Conservation (phyloP, 2,329 filamentous ascomycete species). For the Penicillium sp. region DNA sequence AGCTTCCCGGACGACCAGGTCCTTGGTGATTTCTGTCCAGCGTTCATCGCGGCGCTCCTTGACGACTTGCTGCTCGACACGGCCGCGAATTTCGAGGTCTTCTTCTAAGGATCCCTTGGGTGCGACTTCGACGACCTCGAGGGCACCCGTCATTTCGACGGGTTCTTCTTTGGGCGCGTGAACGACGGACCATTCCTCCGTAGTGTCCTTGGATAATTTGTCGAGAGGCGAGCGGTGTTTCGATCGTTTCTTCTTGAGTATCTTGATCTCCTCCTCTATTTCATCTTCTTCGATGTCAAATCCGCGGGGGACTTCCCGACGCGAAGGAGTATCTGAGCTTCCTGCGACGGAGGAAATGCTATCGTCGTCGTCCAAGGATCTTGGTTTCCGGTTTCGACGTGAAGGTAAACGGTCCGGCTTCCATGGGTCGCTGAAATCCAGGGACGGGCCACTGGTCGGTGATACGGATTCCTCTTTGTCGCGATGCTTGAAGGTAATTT, state of each 20-base stretch:
- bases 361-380: slow-evolving; percentile 8
- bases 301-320: slow-evolving; percentile 5
- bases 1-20: slow-evolving; percentile 82
- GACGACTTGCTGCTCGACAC: slow-evolving; percentile 49
- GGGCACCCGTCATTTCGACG: slow-evolving; percentile 23
- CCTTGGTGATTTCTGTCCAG: slow-evolving; percentile 98
- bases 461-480: slow-evolving; percentile 44
- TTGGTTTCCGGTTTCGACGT: slow-evolving; percentile 6
- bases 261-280: slow-evolving; percentile 20
- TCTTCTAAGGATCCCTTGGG: slow-evolving; percentile 55
- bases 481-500: slow-evolving; percentile 39
- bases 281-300: slow-evolving; percentile 8
- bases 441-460: slow-evolving; percentile 35
- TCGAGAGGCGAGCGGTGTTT: slow-evolving; percentile 46
- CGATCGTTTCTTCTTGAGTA: slow-evolving; percentile 14
- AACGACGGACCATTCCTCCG: slow-evolving; percentile 76
- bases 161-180: slow-evolving; percentile 63
- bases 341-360: slow-evolving; percentile 1
- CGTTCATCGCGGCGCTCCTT: slow-evolving; percentile 60
- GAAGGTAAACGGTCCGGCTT: slow-evolving; percentile 3
- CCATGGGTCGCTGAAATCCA: slow-evolving; percentile 22
- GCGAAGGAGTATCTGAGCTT: slow-evolving; percentile 1
- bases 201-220: slow-evolving; percentile 63
- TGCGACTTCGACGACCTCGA: slow-evolving; percentile 25
- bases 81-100: slow-evolving; percentile 53